Base-by-base conservation (phyloP, 768 basidiomycete species). In the Xanthoconium stramineum region DNA sequence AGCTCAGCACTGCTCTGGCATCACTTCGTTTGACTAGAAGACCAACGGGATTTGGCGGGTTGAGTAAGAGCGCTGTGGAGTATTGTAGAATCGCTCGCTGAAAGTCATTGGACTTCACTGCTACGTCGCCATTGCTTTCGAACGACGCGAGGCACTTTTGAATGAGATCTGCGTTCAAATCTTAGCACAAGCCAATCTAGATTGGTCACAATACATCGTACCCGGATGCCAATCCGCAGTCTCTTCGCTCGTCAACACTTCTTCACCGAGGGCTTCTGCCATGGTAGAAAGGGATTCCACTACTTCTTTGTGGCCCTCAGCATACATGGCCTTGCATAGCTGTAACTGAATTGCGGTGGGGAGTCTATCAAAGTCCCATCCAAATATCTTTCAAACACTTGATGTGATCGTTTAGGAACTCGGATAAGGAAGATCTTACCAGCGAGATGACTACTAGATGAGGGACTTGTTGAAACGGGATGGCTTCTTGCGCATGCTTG, bases 1-100 rank as follows among this genome's bases (percentile, higher is more conserved):
- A 17, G 7, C 32, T 6, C 32, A 46, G n/a, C n/a, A 32, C 11
- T n/a, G 45, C 45, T 3, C 11, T 8, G 3, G 45, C 45, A 17
- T 14, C 48, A 43, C 61, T 59, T 28, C 56, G 56, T 28, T 59
- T 43, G 5, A 62, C 49, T 19, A 62, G 24, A 4, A 59, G 46
- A 35, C 43, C 19, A 3, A 17, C 47, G 2, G 24, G 47, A 7
- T 48, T 20, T 14, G 15, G 3, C 1, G 45, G 45, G 8, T 46
- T 33, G n/a, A 46, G 32, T 17, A 30, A 32, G 17, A 46, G 15
- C 10, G 45, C 45, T 10, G 45, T 19, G 9, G 45, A 46, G 9
- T 46, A 46, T 11, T 32, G 53, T 9, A 17, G 8, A 20, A 59
- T 43, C 3, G 61, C 61, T 17, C 15, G 30, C 30, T n/a, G 52